phyloP scores from a whole-genome alignment of 164 flowering plant genomes.

The Platanus orientalis region DNA sequence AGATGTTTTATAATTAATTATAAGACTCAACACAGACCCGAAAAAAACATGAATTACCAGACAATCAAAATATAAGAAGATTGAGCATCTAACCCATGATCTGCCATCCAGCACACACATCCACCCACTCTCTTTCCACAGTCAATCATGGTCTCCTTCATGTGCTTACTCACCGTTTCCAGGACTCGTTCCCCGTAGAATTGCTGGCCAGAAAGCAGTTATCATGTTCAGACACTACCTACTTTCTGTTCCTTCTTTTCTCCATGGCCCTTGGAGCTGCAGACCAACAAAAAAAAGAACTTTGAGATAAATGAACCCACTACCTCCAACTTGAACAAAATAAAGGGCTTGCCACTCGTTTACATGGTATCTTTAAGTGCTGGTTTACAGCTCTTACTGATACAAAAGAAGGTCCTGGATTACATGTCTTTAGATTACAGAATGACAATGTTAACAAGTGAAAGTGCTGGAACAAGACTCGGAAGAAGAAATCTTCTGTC shows the following conservation, averaged over 20 bases:
- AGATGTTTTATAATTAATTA: not conserved
- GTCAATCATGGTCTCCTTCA: not conserved
- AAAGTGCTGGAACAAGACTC: too few species aligned
- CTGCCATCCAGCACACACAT: not conserved
- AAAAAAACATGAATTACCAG: not conserved
- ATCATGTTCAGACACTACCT: conserved; percentile 8
- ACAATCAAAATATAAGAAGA: not conserved
- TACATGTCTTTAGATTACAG: too few species aligned
- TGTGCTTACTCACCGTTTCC: not conserved
- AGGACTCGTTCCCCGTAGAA: not conserved
- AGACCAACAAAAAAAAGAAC: not conserved
- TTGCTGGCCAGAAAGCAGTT: conserved; percentile 1
- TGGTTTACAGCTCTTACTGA: too few species aligned
- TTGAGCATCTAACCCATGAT: conserved; percentile 6
- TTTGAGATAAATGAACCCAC: too few species aligned
- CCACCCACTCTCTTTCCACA: not conserved
- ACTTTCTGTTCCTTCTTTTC: conserved; percentile 30
- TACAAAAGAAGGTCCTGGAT: too few species aligned
- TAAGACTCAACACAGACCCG: not conserved
- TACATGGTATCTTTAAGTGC: too few species aligned
- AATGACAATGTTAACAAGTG: too few species aligned
- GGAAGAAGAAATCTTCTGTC: too few species aligned
- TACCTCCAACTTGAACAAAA: too few species aligned
- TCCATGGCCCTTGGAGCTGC: conserved; percentile 42
- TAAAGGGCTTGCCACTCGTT: too few species aligned